Conservation (phyloP, 2,329 filamentous ascomycete species). For the Exophiala phaeomuriformis region DNA sequence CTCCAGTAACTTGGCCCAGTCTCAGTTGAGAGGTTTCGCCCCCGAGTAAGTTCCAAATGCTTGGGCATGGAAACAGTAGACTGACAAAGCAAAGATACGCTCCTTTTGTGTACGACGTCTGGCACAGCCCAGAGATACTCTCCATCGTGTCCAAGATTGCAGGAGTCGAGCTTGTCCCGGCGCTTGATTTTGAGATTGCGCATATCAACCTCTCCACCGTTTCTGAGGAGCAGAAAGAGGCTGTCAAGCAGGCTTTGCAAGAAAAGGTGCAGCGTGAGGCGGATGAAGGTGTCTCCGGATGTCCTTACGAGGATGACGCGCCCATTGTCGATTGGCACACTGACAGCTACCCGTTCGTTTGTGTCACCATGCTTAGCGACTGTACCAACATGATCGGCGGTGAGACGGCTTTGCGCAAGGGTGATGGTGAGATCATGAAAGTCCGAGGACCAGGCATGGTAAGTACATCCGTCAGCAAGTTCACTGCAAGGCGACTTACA, state of each 20-base stretch:
- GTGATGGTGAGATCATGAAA: constrained; percentile 41
- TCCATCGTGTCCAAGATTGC: constrained; percentile 50
- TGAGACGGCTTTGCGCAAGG: constrained; percentile 56
- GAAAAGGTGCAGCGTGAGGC: constrained; percentile 23
- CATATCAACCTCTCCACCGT: constrained; percentile 51
- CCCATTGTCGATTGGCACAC: constrained; percentile 45
- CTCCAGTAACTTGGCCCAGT: constrained; percentile 48
- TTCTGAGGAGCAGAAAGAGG: constrained; percentile 23
- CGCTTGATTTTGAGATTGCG: constrained; percentile 52
- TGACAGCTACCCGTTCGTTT: constrained; percentile 47
- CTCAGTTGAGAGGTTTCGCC: constrained; percentile 48
- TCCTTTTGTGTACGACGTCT: constrained; percentile 55
- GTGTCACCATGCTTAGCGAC: constrained; percentile 47
- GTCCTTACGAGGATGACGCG: constrained; percentile 28
- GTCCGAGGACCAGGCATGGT: constrained; percentile 41
- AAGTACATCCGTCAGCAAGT: constrained; percentile 23
- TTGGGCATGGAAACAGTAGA: constrained; percentile 14
- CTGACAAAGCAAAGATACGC: constrained; percentile 42
- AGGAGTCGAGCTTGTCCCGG: constrained; percentile 51
- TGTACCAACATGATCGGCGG: constrained; percentile 44
- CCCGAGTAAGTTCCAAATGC: constrained; percentile 42
- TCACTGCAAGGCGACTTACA: constrained; percentile 5
- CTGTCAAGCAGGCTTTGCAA: constrained; percentile 16
- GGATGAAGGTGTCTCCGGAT: constrained; percentile 25
- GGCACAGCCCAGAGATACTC: constrained; percentile 50